Conservation (phyloP, 1,284 basidiomycete species). For the Leucoagaricus sp. region DNA sequence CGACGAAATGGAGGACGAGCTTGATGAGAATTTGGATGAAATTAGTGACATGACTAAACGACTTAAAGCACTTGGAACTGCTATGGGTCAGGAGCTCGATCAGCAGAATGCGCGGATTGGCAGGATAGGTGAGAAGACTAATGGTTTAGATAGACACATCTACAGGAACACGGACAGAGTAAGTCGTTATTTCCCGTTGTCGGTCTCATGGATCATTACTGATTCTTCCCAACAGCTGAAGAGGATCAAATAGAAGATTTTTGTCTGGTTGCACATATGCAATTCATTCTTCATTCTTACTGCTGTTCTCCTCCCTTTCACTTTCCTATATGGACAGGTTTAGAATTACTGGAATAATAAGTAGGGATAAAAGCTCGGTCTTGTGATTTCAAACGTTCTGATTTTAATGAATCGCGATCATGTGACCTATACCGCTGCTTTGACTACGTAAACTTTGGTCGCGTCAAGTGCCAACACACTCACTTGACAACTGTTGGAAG, state of each 20-base stretch:
- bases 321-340: background rate
- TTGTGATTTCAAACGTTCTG: background rate
- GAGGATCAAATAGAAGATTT: slow-evolving; percentile 54
- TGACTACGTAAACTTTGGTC: too few species aligned
- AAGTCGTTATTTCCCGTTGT: slow-evolving; percentile 24
- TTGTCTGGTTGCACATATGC: background rate
- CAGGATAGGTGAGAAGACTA: slow-evolving; percentile 70
- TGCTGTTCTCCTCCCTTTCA: background rate
- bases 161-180: slow-evolving; percentile 74
- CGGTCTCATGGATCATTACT: slow-evolving; percentile 8
- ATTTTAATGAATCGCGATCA: slow-evolving; percentile 1
- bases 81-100: slow-evolving; percentile 85
- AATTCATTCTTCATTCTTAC: slow-evolving; percentile 6
- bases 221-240: slow-evolving; percentile 52
- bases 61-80: slow-evolving; percentile 82
- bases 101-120: slow-evolving; percentile 75
- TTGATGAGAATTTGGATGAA: slow-evolving; percentile 93
- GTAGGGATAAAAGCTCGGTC: background rate
- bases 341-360: background rate
- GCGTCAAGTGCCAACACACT: too few species aligned
- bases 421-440: slow-evolving; percentile 12
- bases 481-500: too few species aligned
- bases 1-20: slow-evolving; percentile 90
- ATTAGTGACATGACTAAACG: slow-evolving; percentile 80
- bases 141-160: slow-evolving; percentile 61